phyloP scores from a whole-genome alignment of 768 basidiomycete genomes.

The Tylopilus plumbeoviolaceoides region DNA sequence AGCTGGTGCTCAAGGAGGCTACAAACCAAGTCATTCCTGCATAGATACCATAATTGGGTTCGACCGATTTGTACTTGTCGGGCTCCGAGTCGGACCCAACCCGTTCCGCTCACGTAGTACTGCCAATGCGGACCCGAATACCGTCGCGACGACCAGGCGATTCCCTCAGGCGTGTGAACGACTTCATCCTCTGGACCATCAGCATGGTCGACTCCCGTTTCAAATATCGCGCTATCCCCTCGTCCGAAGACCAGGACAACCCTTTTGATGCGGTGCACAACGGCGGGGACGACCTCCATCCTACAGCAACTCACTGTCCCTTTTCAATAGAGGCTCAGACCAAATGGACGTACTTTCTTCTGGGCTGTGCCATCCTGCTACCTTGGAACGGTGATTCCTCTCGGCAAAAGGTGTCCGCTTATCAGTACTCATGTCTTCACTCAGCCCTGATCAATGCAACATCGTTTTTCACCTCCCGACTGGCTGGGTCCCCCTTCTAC shows the following conservation, averaged over 20 bases:
- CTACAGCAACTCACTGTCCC: conserved; percentile 15
- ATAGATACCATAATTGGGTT: neutral
- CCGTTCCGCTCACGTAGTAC: too few species aligned
- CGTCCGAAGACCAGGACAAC: conserved; percentile 14
- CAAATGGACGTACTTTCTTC: conserved; percentile 62
- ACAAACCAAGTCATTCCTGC: conserved; percentile 58
- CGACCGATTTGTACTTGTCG: conserved; percentile 3
- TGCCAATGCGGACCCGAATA: neutral
- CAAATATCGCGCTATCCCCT: conserved; percentile 20
- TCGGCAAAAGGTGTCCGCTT: neutral
- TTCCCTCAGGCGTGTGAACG: neutral
- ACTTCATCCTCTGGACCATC: neutral
- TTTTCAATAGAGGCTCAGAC: conserved; percentile 39
- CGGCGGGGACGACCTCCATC: conserved; percentile 4
- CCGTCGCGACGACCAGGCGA: neutral
- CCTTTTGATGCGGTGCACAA: neutral
- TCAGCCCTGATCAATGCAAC: conserved; percentile 83
- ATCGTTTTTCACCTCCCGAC: conserved; percentile 72
- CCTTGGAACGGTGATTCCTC: conserved; percentile 80
- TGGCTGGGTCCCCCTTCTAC: conserved; percentile 55
- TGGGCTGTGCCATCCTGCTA: conserved; percentile 77
- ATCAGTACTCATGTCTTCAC: conserved; percentile 1
- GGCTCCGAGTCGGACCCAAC: neutral
- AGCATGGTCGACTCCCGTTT: conserved; percentile 8
- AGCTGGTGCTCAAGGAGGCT: conserved; percentile 48